A percentile compares a stretch with the other conserved stretches of the same genome.
Conservation (phyloP, 2,329 filamentous ascomycete species). For the Magnaporthiopsis incrustans region DNA sequence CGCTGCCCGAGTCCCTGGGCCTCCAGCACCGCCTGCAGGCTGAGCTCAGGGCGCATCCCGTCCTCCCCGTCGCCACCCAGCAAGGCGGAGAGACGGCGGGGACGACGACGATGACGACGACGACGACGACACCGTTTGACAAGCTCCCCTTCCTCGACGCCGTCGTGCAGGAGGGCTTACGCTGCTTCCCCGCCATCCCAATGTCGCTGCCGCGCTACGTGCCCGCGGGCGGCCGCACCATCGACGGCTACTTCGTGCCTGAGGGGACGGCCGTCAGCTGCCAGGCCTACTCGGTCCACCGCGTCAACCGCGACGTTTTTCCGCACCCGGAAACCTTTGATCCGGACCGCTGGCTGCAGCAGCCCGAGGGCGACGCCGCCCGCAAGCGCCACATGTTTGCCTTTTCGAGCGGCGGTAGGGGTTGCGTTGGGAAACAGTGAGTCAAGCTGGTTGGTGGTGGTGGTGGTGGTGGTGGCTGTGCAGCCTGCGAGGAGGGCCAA, state of each 20-base stretch:
- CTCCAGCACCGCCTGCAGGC: constrained; percentile 44
- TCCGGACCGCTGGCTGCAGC: constrained; percentile 77
- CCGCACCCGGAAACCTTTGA: constrained; percentile 68
- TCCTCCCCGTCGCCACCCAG: constrained; percentile 35
- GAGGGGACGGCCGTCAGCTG: constrained; percentile 48
- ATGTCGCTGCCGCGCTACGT: constrained; percentile 59
- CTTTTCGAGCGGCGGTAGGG: constrained; percentile 57
- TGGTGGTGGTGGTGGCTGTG: no score
- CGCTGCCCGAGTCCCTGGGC: constrained; percentile 43
- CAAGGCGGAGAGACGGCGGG: constrained; percentile 10
- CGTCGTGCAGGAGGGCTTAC: constrained; percentile 52
- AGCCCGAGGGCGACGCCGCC: constrained; percentile 63
- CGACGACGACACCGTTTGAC: constrained; percentile 29
- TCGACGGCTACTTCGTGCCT: constrained; percentile 48
- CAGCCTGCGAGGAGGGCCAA: no score
- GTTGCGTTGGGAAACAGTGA: constrained; percentile 61
- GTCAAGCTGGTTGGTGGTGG: constrained; percentile 21
- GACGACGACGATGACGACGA: no score
- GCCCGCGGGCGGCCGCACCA: constrained; percentile 42
- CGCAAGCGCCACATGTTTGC: constrained; percentile 55
- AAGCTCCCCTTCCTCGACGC: constrained; percentile 53
- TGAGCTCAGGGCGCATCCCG: constrained; percentile 38
- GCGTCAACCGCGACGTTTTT: constrained; percentile 59
- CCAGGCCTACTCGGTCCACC: constrained; percentile 53
- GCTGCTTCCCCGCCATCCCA: constrained; percentile 56